A percentile compares a stretch with the other conserved stretches of the same genome.
Conservation (phyloP, 441 rosid species). For the Gossypium davidsonii region DNA sequence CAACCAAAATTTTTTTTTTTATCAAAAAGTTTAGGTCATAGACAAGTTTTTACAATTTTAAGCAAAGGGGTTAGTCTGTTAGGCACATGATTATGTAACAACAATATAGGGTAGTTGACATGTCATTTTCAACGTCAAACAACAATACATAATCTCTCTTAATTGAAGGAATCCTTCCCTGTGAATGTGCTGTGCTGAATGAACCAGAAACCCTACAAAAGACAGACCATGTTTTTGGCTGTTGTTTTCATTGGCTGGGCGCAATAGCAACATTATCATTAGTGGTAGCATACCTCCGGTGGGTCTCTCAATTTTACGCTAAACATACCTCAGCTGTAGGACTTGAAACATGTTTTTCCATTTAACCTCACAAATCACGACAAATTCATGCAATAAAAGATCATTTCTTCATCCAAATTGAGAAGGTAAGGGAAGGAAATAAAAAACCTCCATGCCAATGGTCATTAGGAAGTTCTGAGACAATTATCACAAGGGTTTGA, state of each 20-base stretch:
- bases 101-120: not conserved
- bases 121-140: not conserved
- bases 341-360: not conserved
- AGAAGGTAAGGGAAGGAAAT: not conserved
- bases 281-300: not conserved
- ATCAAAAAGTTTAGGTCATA: conserved; percentile 12
- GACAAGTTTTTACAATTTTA: conserved; percentile 7
- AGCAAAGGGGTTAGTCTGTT: not conserved
- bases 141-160: no score
- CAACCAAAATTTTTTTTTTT: not conserved
- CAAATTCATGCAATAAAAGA: not conserved
- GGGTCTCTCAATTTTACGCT: not conserved
- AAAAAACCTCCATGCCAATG: conserved; percentile 1
- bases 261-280: no score
- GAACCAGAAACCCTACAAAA: not conserved
- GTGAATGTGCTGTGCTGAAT: not conserved
- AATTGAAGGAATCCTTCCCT: no score
- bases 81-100: conserved; percentile 6
- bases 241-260: not conserved
- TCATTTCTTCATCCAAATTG: not conserved
- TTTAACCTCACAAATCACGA: not conserved
- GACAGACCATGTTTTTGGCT: not conserved
- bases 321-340: not conserved
- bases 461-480: conserved; percentile 37
- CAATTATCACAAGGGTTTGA: conserved; percentile 82